These are phyloP conservation scores for Aspergillus wentii DNA, from an alignment of 495 filamentous ascomycete genomes.

Conservation along the genomic window DNA sequence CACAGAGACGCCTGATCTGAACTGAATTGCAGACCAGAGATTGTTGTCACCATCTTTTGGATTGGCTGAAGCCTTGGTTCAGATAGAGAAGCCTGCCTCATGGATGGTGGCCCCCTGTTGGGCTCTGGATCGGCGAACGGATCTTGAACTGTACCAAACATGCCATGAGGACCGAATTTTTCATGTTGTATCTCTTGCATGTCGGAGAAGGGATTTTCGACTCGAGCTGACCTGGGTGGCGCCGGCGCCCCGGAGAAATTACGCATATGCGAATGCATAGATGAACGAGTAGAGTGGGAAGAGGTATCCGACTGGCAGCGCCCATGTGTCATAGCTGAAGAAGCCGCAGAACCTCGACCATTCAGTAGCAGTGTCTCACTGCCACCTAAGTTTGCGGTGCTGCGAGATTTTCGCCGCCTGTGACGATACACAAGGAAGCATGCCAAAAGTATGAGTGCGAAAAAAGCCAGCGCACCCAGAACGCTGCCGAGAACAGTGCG, in stretches of 20 bases:
- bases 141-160: background rate
- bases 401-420: conserved; percentile 8
- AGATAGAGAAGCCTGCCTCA: conserved; percentile 1
- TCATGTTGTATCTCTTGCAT: conserved; percentile 1
- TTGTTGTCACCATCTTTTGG: background rate
- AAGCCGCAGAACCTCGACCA: conserved; percentile 5
- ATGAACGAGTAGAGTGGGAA: background rate
- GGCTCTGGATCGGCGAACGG: conserved; percentile 7
- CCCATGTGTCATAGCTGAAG: background rate
- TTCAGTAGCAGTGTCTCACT: conserved; percentile 13
- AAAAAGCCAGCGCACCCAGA: conserved; percentile 21
- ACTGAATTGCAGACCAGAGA: background rate
- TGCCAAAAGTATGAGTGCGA: conserved; percentile 16
- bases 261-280: background rate
- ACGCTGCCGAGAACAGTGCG: conserved; percentile 22
- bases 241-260: background rate
- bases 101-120: background rate
- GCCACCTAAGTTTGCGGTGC: conserved; percentile 4
- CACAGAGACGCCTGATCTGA: conserved; percentile 15
- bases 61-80: background rate
- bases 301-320: background rate
- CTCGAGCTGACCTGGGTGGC: background rate
- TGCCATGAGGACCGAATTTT: background rate
- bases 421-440: conserved; percentile 17
- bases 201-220: conserved; percentile 15